Base-by-base conservation (phyloP, 2,329 filamentous ascomycete species). In the Claviceps purpurea region DNA sequence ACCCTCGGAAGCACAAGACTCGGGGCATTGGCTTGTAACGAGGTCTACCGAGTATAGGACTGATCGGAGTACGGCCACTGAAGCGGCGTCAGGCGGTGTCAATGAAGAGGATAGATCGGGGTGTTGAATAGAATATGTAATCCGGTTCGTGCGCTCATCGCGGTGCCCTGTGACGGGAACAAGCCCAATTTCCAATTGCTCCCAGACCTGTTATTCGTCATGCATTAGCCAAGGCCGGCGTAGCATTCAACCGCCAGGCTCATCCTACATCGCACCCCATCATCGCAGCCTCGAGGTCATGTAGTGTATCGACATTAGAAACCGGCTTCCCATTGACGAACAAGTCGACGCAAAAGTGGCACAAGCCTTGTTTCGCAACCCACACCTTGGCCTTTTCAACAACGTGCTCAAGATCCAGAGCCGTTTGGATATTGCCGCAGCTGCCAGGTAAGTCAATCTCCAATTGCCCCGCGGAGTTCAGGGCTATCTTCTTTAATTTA, bases 51-150 rank as follows among this genome's bases (percentile, higher is more conserved):
- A 54, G 42, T 65, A 59, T n/a, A 54, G 53, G 18, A 63, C 56
- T 26, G 57, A 57, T 41, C 55, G 57, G 42, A 71, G 62, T 1
- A 58, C 57, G 1, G 61, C 60, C 5, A 56, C 60, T 3, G 49
- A 43, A 1, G 65, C 61, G 1, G 54, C 57, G 1, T 48, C 44
- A 1, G 68, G 68, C 5, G 64, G 56, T 5, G 60, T 30, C 24
- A 68, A 50, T 16, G 61, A 55, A 3, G 68, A 69, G 0, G 59
- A 58, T 18, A 68, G 47, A 41, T 65, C 61, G 3, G 65, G 61
- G 50, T 72, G 69, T 48, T 70, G 64, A 7, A 72, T 60, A 1
- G 63, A 67, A 42, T 70, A 70, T 1, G 55, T 52, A 7, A 67
- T 47, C 11, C 56, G 50, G 10, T 57, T 59, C 3, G 59, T 50